phyloP scores from a whole-genome alignment of 2,329 filamentous ascomycete genomes.

The Nothopassalora personata region DNA sequence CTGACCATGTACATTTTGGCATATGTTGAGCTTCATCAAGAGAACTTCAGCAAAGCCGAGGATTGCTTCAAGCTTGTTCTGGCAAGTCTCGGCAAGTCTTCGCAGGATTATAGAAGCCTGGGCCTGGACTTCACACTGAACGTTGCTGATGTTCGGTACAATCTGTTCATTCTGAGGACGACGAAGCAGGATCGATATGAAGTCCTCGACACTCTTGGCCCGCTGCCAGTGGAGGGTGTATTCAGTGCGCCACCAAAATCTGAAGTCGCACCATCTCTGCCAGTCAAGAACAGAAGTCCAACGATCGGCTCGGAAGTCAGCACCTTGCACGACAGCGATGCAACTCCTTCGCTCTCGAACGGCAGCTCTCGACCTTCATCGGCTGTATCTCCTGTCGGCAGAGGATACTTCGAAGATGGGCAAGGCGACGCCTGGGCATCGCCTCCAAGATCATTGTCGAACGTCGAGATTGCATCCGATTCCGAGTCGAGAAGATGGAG shows the following conservation, averaged over 20 bases:
- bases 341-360: neutral
- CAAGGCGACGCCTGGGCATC: neutral
- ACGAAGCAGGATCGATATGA: constrained; percentile 3
- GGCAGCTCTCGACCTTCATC: neutral
- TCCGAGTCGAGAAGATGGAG: neutral
- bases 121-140: constrained; percentile 21
- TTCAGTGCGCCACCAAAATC: constrained; percentile 16
- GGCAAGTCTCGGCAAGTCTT: neutral
- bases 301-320: neutral
- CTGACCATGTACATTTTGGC: constrained; percentile 24
- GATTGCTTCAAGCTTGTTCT: constrained; percentile 18
- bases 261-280: neutral
- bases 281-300: neutral
- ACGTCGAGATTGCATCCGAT: neutral
- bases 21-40: constrained; percentile 21
- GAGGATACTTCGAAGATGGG: neutral
- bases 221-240: constrained; percentile 24
- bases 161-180: constrained; percentile 2
- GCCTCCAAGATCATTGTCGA: neutral
- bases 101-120: constrained; percentile 4
- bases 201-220: constrained; percentile 10
- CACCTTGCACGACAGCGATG: neutral
- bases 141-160: constrained; percentile 2
- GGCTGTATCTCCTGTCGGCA: neutral
- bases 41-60: constrained; percentile 11